These are phyloP conservation scores for Cladosporium sp. DNA, from an alignment of 2,329 filamentous ascomycete genomes.

Conservation along the genomic window DNA sequence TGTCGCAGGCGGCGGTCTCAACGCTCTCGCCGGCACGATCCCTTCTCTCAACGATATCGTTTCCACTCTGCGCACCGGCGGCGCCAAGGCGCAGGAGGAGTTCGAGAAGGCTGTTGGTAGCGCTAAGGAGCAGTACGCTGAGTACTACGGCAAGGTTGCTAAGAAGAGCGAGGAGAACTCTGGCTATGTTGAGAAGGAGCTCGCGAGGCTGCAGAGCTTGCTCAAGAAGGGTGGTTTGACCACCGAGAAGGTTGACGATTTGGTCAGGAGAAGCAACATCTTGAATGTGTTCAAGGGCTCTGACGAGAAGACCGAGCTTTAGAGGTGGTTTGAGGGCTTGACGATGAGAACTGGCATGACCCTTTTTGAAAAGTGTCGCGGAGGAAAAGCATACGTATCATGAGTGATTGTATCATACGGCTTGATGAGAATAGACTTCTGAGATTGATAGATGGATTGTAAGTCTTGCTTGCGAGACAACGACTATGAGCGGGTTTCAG, in stretches of 20 bases:
- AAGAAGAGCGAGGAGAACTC: constrained; percentile 79
- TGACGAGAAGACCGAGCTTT: constrained; percentile 39
- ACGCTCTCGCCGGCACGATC: constrained; percentile 78
- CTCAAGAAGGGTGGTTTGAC: constrained; percentile 84
- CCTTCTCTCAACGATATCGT: constrained; percentile 75
- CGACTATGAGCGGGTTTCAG: not conserved
- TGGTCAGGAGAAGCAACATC: constrained; percentile 84
- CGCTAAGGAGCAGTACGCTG: constrained; percentile 77
- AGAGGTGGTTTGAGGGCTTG: constrained; percentile 10
- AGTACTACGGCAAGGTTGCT: constrained; percentile 92
- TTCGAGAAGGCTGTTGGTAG: constrained; percentile 68
- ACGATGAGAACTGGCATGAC: not conserved
- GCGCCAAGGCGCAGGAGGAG: constrained; percentile 68
- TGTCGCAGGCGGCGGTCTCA: constrained; percentile 74
- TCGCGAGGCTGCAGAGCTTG: constrained; percentile 74
- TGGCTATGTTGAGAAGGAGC: constrained; percentile 81
- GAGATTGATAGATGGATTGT: not conserved
- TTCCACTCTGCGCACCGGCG: constrained; percentile 63
- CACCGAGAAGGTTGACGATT: constrained; percentile 82
- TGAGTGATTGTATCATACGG: constrained; percentile 1
- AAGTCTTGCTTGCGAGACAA: not conserved
- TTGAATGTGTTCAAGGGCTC: constrained; percentile 69
- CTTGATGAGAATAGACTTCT: not conserved
- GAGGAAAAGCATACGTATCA: not conserved
- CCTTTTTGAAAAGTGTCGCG: not conserved